These are phyloP conservation scores for Phallus indusiatus DNA, from an alignment of 768 basidiomycete species.

Conservation along the genomic window DNA sequence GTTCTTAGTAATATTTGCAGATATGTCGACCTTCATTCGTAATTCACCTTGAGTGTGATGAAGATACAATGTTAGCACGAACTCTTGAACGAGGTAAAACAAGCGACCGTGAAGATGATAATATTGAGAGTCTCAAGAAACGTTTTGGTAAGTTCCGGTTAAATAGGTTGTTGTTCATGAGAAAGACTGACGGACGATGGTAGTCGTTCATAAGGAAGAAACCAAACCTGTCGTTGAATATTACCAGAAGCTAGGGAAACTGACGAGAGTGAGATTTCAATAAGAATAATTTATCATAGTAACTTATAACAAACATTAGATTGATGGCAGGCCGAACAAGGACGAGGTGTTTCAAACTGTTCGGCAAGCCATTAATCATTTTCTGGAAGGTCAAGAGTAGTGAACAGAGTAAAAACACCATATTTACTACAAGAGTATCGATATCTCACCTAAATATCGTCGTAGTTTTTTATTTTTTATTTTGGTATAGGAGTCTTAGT, in stretches of 20 bases:
- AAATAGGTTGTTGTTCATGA: not conserved
- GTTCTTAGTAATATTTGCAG: conserved; percentile 25
- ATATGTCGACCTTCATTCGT: conserved; percentile 75
- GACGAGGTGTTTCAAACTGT: conserved; percentile 44
- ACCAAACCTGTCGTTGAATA: conserved; percentile 92
- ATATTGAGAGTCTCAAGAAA: conserved; percentile 88
- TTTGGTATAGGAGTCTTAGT: no score
- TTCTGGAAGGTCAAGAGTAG: no score
- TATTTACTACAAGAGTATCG: no score
- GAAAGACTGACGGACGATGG: not conserved
- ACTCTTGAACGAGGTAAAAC: conserved; percentile 88
- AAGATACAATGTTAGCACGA: conserved; percentile 79
- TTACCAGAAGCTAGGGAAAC: conserved; percentile 57
- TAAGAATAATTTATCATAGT: not conserved
- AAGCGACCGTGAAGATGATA: conserved; percentile 93
- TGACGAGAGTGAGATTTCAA: conserved; percentile 57
- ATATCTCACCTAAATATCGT: no score
- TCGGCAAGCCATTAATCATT: no score
- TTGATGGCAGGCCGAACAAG: conserved; percentile 55
- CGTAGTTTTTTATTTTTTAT: no score
- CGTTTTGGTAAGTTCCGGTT: conserved; percentile 74
- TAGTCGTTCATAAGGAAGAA: conserved; percentile 76
- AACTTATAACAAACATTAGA: conserved; percentile 27
- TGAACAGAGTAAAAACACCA: no score
- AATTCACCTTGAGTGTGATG: conserved; percentile 79